Conservation (phyloP, 306 rosid genomes). For the Canavalia ensiformis region DNA sequence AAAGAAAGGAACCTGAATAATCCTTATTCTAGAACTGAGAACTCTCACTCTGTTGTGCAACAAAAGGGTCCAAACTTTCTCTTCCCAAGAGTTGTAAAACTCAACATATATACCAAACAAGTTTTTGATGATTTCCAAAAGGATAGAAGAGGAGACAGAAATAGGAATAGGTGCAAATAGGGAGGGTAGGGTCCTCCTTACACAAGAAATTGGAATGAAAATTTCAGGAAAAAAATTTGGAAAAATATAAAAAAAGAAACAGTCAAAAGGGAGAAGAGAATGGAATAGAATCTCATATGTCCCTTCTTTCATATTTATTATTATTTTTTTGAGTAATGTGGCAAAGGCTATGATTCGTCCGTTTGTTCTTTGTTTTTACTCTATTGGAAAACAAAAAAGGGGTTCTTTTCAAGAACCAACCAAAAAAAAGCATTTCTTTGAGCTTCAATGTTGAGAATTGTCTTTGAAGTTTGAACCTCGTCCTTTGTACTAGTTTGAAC, state of each 20-base stretch:
- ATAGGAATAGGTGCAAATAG: slow-evolving; percentile 59
- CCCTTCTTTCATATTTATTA: slow-evolving; percentile 49
- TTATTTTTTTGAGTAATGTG: slow-evolving; percentile 27
- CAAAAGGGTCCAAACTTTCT: slow-evolving; percentile 43
- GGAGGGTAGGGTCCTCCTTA: slow-evolving; percentile 44
- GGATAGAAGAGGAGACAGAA: slow-evolving; percentile 46
- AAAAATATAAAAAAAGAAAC: slow-evolving; percentile 48
- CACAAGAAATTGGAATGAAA: slow-evolving; percentile 45
- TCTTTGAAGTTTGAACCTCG: slow-evolving; percentile 52
- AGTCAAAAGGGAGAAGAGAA: slow-evolving; percentile 60
- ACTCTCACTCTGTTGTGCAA: slow-evolving; percentile 40
- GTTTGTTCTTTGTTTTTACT: slow-evolving; percentile 57
- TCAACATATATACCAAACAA: slow-evolving; percentile 43
- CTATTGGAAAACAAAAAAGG: slow-evolving; percentile 35
- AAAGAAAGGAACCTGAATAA: slow-evolving; percentile 56
- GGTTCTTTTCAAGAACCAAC: background rate
- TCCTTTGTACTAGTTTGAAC: slow-evolving; percentile 51
- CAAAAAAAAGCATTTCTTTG: slow-evolving; percentile 1
- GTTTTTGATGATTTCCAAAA: slow-evolving; percentile 45
- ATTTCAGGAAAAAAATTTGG: slow-evolving; percentile 34
- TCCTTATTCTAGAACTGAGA: slow-evolving; percentile 53
- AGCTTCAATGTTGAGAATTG: slow-evolving; percentile 42
- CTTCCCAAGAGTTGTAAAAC: slow-evolving; percentile 43
- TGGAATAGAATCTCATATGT: slow-evolving; percentile 58
- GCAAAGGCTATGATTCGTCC: slow-evolving; percentile 58